Percentiles rank a stretch among this genome's conserved stretches.
Evolutionary conservation across 2,329 filamentous ascomycete species (phyloP).

Genomic region (Beauveria brongniartii): DNA sequence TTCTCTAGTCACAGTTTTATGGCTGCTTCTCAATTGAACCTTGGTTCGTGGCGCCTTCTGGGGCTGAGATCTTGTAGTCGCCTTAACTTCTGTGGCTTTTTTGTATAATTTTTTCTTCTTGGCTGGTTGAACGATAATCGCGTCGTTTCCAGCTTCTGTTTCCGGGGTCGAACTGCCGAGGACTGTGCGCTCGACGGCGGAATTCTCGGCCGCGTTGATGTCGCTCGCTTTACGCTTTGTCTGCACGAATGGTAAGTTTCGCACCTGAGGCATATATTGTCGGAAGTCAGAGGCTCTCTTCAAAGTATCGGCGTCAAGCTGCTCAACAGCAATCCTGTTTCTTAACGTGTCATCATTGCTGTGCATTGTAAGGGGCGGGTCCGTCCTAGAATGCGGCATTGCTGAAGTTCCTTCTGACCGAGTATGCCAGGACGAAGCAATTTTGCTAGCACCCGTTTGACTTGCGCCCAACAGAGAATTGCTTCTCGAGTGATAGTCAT

Average conservation of each 20-base stretch:
- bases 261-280: conserved; percentile 11
- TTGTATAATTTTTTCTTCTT: background rate
- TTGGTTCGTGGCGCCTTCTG: background rate
- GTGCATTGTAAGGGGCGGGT: background rate
- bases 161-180: too few relatives aligned
- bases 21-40: background rate
- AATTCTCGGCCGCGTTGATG: background rate
- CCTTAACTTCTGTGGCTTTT: background rate
- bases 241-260: conserved; percentile 3
- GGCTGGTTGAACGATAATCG: too few relatives aligned
- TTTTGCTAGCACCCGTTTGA: background rate
- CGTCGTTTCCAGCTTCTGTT: background rate
- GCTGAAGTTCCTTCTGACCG: background rate
- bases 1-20: background rate
- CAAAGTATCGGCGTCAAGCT: background rate
- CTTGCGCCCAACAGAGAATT: background rate
- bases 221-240: background rate
- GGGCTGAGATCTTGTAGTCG: background rate
- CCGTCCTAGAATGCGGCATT: background rate
- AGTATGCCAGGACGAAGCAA: background rate
- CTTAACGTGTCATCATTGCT: too few relatives aligned
- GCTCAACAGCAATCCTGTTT: background rate
- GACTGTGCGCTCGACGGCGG: background rate
- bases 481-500: background rate
- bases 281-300: conserved; percentile 17